phyloP scores from a whole-genome alignment of 495 filamentous ascomycete species.

The Neurospora sublineolata region DNA sequence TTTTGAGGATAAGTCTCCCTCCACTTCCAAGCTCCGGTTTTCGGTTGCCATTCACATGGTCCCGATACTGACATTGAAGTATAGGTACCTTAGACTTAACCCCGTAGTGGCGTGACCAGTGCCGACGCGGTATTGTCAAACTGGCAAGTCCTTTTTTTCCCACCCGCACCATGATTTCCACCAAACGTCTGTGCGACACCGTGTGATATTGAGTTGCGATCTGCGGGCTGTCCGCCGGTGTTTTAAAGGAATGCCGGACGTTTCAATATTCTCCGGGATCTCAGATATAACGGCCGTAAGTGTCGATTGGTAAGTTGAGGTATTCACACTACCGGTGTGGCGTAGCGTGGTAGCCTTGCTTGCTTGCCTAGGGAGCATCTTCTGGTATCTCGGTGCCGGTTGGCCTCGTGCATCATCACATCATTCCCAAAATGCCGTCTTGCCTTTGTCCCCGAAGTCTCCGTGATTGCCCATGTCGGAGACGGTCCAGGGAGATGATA shows the following conservation, averaged over 20 bases:
- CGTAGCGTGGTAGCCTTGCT: not conserved
- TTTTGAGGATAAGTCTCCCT: slow-evolving; percentile 53
- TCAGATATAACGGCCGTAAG: not conserved
- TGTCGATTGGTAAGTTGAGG: not conserved
- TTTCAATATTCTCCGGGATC: not conserved
- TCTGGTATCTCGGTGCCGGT: not conserved
- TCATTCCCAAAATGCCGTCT: not conserved
- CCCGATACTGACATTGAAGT: not conserved
- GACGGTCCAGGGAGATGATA: not conserved
- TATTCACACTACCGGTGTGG: not conserved
- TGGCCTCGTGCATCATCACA: not conserved
- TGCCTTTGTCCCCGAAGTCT: not conserved
- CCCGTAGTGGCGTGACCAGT: not conserved
- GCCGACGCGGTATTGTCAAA: not conserved
- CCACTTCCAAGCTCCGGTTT: not conserved
- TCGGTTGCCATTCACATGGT: not conserved
- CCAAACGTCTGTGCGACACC: not conserved
- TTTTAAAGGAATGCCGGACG: not conserved
- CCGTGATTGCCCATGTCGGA: not conserved
- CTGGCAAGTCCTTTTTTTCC: not conserved
- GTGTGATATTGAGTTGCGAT: not conserved
- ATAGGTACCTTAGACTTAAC: not conserved
- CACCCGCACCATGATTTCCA: not conserved
- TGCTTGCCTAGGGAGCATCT: not conserved
- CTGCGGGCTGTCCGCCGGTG: not conserved